Evolutionary conservation across 306 rosid genomes (phyloP), one percentile per base, ranked within the genome.

Genomic region (Luffa aegyptiaca): DNA sequence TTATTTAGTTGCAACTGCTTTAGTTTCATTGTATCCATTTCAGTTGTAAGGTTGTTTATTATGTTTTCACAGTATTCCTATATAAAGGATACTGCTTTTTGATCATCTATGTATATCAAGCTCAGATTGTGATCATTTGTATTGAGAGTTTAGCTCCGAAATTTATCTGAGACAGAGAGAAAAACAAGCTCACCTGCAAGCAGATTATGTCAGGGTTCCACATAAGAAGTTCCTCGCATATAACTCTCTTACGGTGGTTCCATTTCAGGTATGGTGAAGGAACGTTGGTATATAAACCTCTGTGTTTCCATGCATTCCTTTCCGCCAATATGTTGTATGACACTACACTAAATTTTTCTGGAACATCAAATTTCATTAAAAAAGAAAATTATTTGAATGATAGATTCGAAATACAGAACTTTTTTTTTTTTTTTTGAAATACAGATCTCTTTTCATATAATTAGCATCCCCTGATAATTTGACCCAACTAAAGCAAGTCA

Each of bases 261-360:
- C 98, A 93, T 21, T 82, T 79, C 78, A 93, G 46, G 76, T 88
- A 89, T 35, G 46, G 53, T 36, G 88, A 82, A 82, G 98, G 97
- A 88, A 88, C 88, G 53, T 92, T 92, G 36, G 81, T 11, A 62
- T 94, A 94, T 49, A 94, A 69, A 79, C 90, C 97, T 44, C 75
- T 49, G 86, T 94, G 98, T 33, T 76, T 56, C 57, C 75, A 89
- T 84, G 94, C 92, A 82, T 94, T 90, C 81, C 91, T 85, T 73
- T 86, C 93, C 2, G 80, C 96, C 78, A 92, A 83, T 59, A 92
- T 88, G 86, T 94, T 93, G 81, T 93, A 93, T 8, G 98, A 90
- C 0, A 88, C 96, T 69, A 92, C 92, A 6, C 82, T 89, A 84
- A 93, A 86, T 79, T 90, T 89, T 42, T 93, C 92, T 86, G 92